Evolutionary conservation across 768 basidiomycete species (phyloP).

Genomic region (Tephrocybe sp.): DNA sequence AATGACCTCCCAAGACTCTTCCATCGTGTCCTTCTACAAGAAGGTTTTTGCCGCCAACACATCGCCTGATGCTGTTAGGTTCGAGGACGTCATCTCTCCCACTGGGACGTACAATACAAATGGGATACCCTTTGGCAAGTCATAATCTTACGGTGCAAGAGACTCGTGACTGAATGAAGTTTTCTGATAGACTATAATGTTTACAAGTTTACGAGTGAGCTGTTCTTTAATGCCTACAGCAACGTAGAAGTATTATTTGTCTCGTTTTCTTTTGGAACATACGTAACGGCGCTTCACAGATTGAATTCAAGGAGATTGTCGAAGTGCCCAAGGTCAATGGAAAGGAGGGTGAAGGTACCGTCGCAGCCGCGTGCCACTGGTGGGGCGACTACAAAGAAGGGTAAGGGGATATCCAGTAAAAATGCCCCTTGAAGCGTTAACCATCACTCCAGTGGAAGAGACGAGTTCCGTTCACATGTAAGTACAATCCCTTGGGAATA

Average conservation of each 20-base stretch:
- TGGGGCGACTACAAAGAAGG: constrained; percentile 4
- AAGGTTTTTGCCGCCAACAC: constrained; percentile 5
- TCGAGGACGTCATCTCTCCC: constrained; percentile 7
- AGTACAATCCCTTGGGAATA: background rate
- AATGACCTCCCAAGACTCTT: background rate
- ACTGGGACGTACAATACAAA: constrained; percentile 6
- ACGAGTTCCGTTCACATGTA: constrained; percentile 8
- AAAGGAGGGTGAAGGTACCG: constrained; percentile 6
- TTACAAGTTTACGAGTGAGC: constrained; percentile 2
- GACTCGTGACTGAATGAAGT: too few species aligned
- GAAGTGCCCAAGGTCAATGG: constrained; percentile 5
- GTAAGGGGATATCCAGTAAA: background rate
- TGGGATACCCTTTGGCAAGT: background rate
- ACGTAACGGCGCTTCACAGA: background rate
- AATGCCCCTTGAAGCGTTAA: background rate
- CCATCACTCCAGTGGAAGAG: background rate
- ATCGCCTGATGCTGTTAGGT: constrained; percentile 3
- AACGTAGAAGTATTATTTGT: background rate
- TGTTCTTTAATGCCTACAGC: constrained; percentile 1
- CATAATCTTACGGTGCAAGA: background rate
- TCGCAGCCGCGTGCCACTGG: constrained; percentile 5
- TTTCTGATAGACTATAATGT: background rate
- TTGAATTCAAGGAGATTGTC: background rate
- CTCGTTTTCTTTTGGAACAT: background rate
- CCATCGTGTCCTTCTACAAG: constrained; percentile 5